phyloP scores from a whole-genome alignment of 164 flowering plant species.

The Annona cherimola region DNA sequence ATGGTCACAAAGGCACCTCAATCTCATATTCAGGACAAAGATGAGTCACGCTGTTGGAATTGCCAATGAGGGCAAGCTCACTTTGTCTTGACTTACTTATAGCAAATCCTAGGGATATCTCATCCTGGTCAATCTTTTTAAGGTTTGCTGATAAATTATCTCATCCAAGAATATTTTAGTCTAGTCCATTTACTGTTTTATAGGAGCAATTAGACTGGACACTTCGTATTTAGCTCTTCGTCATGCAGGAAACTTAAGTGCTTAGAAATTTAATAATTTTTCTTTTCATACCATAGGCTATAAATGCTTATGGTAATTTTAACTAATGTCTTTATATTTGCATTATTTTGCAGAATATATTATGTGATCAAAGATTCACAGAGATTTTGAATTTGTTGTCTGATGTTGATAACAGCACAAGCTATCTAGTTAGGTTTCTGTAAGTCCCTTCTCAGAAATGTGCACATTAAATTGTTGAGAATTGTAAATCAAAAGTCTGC shows the following conservation, averaged over 20 bases:
- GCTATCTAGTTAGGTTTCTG: slow-evolving; percentile 64
- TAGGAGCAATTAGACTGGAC: not conserved
- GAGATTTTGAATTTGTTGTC: slow-evolving; percentile 35
- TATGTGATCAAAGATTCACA: slow-evolving; percentile 46
- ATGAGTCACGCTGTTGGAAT: not conserved
- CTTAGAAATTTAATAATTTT: not conserved
- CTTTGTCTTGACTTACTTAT: not conserved
- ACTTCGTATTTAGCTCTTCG: not conserved
- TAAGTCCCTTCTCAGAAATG: slow-evolving; percentile 34
- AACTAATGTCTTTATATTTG: slow-evolving; percentile 36
- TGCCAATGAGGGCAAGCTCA: not conserved
- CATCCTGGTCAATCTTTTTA: not conserved
- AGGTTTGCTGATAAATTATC: not conserved
- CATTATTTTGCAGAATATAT: slow-evolving; percentile 39
- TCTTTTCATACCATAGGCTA: not conserved
- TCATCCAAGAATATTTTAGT: not conserved
- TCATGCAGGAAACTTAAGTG: not conserved
- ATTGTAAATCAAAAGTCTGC: not conserved
- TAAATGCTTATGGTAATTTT: not conserved
- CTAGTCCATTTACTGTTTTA: not conserved
- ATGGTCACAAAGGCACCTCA: not conserved
- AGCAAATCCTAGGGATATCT: not conserved
- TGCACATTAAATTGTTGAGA: not conserved
- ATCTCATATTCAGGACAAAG: not conserved
- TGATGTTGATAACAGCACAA: slow-evolving; percentile 45